Evolutionary conservation across 78 protist genomes (phyloP).

Genomic region (Pigoraptor vietnamica): DNA sequence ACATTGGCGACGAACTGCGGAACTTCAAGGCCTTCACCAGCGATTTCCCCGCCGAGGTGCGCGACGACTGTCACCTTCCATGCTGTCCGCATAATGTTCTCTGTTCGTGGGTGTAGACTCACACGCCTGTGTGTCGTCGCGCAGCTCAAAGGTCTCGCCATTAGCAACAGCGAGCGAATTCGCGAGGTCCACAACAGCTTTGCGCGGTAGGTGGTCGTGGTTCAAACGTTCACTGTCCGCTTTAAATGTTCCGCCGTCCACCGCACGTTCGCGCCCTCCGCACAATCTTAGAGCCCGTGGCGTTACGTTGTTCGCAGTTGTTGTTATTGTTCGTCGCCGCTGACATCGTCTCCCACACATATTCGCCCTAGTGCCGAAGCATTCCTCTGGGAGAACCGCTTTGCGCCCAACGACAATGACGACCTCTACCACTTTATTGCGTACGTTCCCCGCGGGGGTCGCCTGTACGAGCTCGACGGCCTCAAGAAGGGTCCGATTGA

Average conservation of each 20-base stretch:
- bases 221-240: no score
- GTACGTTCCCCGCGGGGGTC: slow-evolving; percentile 75
- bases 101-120: no score
- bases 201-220: slow-evolving; percentile 35
- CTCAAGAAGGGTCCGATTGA: slow-evolving; percentile 79
- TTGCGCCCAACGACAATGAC: slow-evolving; percentile 47
- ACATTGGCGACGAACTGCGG: slow-evolving; percentile 72
- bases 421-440: slow-evolving; percentile 85
- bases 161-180: slow-evolving; percentile 68
- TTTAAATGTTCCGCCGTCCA: no score
- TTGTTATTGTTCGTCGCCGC: no score
- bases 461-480: slow-evolving; percentile 93
- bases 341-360: no score
- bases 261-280: no score
- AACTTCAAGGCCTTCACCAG: slow-evolving; percentile 57
- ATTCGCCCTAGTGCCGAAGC: not conserved
- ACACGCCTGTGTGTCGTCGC: not conserved
- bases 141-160: slow-evolving; percentile 70
- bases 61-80: not conserved
- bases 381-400: not conserved
- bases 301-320: no score
- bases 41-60: slow-evolving; percentile 62
- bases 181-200: slow-evolving; percentile 77
- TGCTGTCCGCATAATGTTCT: no score
- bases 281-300: no score